Conservation (phyloP, 768 basidiomycete species). For the Kwoniella botswanensis region DNA sequence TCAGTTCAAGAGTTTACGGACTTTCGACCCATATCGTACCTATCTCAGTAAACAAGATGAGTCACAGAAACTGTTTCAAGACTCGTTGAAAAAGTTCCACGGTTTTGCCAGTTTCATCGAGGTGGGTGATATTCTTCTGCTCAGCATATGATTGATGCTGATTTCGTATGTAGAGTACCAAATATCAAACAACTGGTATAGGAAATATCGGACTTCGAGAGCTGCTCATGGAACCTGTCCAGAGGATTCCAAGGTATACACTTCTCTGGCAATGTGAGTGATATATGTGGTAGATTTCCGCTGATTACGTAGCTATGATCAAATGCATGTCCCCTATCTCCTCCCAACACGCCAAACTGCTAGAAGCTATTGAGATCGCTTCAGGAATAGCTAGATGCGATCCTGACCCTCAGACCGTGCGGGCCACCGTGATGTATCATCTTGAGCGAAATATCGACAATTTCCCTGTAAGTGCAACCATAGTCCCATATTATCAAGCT, state of each 20-base stretch:
- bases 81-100: slow-evolving; percentile 73
- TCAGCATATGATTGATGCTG: slow-evolving; percentile 57
- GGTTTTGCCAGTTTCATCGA: slow-evolving; percentile 86
- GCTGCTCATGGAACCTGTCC: slow-evolving; percentile 93
- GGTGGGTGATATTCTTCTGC: slow-evolving; percentile 62
- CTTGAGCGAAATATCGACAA: slow-evolving; percentile 82
- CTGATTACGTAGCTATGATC: slow-evolving; percentile 69
- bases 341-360: slow-evolving; percentile 74
- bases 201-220: slow-evolving; percentile 82
- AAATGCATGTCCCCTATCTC: slow-evolving; percentile 83
- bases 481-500: background rate
- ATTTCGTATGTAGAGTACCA: slow-evolving; percentile 57
- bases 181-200: slow-evolving; percentile 70
- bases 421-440: slow-evolving; percentile 85
- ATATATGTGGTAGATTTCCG: background rate
- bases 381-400: slow-evolving; percentile 90
- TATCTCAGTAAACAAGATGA: slow-evolving; percentile 94
- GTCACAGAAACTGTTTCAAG: slow-evolving; percentile 82
- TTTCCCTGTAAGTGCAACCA: slow-evolving; percentile 67
- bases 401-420: slow-evolving; percentile 86
- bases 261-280: slow-evolving; percentile 74
- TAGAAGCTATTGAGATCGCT: slow-evolving; percentile 84
- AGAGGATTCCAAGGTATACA: slow-evolving; percentile 92
- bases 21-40: slow-evolving; percentile 88
- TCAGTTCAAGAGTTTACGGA: slow-evolving; percentile 74